Evolutionary conservation across 805 yeast genomes (phyloP).

Genomic region (Wickerhamiella galacta): DNA sequence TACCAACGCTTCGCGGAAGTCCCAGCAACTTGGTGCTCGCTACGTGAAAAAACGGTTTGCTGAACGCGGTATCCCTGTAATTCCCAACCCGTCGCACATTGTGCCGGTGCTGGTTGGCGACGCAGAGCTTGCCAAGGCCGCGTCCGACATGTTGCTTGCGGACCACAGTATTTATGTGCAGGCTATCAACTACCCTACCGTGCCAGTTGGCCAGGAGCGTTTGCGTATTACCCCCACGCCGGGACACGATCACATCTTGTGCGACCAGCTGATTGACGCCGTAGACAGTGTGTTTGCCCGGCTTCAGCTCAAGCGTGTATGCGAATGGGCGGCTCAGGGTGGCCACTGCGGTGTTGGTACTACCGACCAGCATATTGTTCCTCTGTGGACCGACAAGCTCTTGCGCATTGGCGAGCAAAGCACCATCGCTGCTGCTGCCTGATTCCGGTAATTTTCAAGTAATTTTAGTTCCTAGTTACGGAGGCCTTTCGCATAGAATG

Average conservation of each 20-base stretch:
- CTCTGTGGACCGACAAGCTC: slow-evolving; percentile 81
- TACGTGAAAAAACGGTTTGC: slow-evolving; percentile 64
- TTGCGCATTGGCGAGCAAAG: slow-evolving; percentile 22
- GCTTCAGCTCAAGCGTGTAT: slow-evolving; percentile 53
- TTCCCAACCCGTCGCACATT: slow-evolving; percentile 95
- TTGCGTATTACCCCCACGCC: slow-evolving; percentile 98
- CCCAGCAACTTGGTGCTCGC: slow-evolving; percentile 71
- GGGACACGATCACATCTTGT: slow-evolving; percentile 65
- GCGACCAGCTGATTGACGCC: slow-evolving; percentile 62
- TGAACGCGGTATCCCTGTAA: slow-evolving; percentile 73
- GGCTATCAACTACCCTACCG: slow-evolving; percentile 97
- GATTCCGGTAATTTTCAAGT: neutral
- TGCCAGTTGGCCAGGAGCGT: slow-evolving; percentile 88
- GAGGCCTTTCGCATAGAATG: neutral
- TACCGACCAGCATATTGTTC: slow-evolving; percentile 30
- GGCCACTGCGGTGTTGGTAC: slow-evolving; percentile 91
- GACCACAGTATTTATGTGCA: slow-evolving; percentile 86
- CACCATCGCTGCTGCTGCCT: neutral
- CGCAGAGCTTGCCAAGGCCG: slow-evolving; percentile 79
- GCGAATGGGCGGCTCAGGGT: slow-evolving; percentile 64
- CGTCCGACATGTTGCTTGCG: slow-evolving; percentile 75
- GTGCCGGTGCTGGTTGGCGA: slow-evolving; percentile 92
- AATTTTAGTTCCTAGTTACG: too few relatives aligned
- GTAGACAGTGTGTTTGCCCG: slow-evolving; percentile 67
- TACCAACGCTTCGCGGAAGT: slow-evolving; percentile 58